Base-by-base conservation (phyloP, 1,284 basidiomycete genomes). In the Coniophora puteana region DNA sequence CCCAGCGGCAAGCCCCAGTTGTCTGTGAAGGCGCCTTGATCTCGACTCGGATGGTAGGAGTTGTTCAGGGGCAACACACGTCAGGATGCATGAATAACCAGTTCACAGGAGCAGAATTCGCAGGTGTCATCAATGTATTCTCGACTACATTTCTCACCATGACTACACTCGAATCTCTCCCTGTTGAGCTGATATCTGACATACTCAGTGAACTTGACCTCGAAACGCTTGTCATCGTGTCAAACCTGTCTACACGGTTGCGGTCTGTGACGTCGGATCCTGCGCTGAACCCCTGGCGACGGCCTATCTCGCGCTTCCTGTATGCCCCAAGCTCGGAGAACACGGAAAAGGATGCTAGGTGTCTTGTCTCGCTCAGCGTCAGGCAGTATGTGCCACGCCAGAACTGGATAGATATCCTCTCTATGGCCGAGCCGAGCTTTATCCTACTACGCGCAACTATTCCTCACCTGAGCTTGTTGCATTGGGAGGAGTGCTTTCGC, bases 341-440 rank as follows among this genome's bases (percentile, higher is more conserved):
- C n/a, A n/a, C n/a, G n/a, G n/a, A n/a, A n/a, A n/a, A n/a, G n/a
- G n/a, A n/a, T n/a, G n/a, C n/a, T n/a, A 56, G 56, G 11, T 63
- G 65, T 22, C 55, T 88, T 40, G 71, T 64, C 44, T 72, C 81
- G 51, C 68, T 88, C 26, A 72, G 78, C 48, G 71, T 82, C 30
- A 74, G 77, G 29, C 60, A 62, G 20, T 76, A 62, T 16, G 80
- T 87, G 2, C 84, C 86, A 6, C 69, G 79, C 29, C 76, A 80
- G 44, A 89, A 87, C 51, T 88, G 82, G 80, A 69, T 87, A 35
- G 81, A 86, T 44, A 78, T 88, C 29, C 57, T 87, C 36, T 72
- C 74, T 26, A 58, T 77, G 12, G 83, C 79, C 8, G 63, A 65
- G 24, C 68, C 83, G 0, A 57, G 67, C 4, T 85, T 78, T 59